Conservation (phyloP, 768 basidiomycete species). For the Naganishia vishniacii region DNA sequence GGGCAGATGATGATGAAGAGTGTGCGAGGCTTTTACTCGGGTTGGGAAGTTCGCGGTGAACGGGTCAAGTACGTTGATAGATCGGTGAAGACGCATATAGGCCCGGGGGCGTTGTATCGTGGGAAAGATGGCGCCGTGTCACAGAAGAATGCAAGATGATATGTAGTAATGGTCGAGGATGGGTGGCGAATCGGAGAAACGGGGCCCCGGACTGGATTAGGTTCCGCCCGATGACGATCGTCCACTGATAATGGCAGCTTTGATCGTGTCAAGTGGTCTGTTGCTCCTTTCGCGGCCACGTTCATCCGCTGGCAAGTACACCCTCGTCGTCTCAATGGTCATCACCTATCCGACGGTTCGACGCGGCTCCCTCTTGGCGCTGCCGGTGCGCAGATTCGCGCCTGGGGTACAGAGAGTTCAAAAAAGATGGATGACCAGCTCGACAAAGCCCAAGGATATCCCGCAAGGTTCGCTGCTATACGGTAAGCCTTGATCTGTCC, state of each 20-base stretch:
- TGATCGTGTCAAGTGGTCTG: too few species aligned
- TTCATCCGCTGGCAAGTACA: too few species aligned
- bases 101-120: neutral
- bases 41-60: constrained; percentile 16
- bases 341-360: neutral
- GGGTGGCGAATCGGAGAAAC: too few species aligned
- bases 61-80: too few species aligned
- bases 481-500: constrained; percentile 19
- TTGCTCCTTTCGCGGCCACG: too few species aligned
- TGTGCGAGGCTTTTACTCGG: constrained; percentile 28
- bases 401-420: neutral
- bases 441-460: constrained; percentile 11
- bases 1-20: constrained; percentile 26
- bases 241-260: too few species aligned
- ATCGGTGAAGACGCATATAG: too few species aligned
- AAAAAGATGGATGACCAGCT: constrained; percentile 6
- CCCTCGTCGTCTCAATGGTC: neutral
- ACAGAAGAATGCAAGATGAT: too few species aligned
- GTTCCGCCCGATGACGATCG: too few species aligned
- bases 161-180: too few species aligned
- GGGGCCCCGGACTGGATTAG: too few species aligned
- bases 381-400: neutral
- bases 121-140: neutral
- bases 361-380: too few species aligned
- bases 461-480: constrained; percentile 22